Conservation (phyloP, 2,329 filamentous ascomycete species). For the Penicillium sp. region DNA sequence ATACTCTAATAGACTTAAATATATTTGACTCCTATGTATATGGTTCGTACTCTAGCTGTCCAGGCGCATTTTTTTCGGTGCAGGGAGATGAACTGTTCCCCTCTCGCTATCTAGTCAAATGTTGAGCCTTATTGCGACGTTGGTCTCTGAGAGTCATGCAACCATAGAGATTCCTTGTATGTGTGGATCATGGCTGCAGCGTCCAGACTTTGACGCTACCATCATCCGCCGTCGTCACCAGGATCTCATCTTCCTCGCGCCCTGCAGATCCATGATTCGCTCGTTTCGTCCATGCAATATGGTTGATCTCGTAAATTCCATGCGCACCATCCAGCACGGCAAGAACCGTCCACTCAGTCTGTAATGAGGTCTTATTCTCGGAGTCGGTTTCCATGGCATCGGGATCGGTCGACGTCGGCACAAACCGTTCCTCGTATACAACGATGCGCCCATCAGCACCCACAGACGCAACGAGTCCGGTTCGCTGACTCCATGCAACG, state of each 20-base stretch:
- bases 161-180: too few species aligned
- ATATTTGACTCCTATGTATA: slow-evolving; percentile 7
- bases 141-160: too few species aligned
- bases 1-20: slow-evolving; percentile 4
- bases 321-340: slow-evolving; percentile 71
- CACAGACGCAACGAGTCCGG: slow-evolving; percentile 78
- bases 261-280: slow-evolving; percentile 62
- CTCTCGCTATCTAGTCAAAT: too few species aligned
- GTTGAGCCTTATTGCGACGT: too few species aligned
- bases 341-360: slow-evolving; percentile 67
- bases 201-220: slow-evolving; percentile 83
- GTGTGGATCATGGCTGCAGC: slow-evolving; percentile 38
- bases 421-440: slow-evolving; percentile 67
- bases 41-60: too few species aligned
- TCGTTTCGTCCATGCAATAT: slow-evolving; percentile 80
- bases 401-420: slow-evolving; percentile 16
- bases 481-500: slow-evolving; percentile 74
- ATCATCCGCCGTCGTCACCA: slow-evolving; percentile 90
- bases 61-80: too few species aligned
- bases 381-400: slow-evolving; percentile 28
- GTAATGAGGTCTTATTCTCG: slow-evolving; percentile 23
- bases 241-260: slow-evolving; percentile 66
- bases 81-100: too few species aligned
- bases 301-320: slow-evolving; percentile 91
- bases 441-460: slow-evolving; percentile 82